Evolutionary conservation across 2,329 filamentous ascomycete species (phyloP), one percentile per base, ranked within the genome.

Genomic region (Cercospora berteroae): DNA sequence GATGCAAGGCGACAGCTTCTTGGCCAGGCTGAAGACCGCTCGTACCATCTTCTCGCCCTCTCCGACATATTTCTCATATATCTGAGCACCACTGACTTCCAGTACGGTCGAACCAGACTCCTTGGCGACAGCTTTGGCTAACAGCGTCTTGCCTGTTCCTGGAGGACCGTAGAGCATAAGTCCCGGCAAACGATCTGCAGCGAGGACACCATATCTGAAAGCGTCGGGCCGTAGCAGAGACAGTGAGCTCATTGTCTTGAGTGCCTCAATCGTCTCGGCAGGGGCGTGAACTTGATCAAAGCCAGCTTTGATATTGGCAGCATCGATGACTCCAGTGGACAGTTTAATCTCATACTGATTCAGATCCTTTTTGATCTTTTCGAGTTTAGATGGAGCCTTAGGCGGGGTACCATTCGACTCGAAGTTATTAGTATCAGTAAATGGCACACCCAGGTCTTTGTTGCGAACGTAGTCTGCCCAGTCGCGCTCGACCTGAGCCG

Each of bases 1-100:
- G 16, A 99, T 90, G 75, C 94, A 94, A 0, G 95, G 95, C 1
- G 91, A 90, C 7, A 97, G 86, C 79, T 97, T 97, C 80, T 93
- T 93, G 4, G 95, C 95, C 0, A 98, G 84, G 0, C 88, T 90
- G 80, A 99, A 99, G 48, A 98, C 89, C 0, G 94, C 94, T 62
- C 90, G 90, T 63, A 98, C 91, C 76, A 96, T 96, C 84, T 98
- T 98, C 81, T 99, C 95, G 67, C 92, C 92, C 78, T 98, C 93
- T 23, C 95, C 95, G 3, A 98, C 92, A 79, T 92, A 98, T 87
- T 96, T 98, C 78, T 97, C 92, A 79, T 97, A 96, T 73, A 99
- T 91, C 71, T 93, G 92, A 1, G 93, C 93, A 2, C 93, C 94
- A 71, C 90, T 94, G 50, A 98, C 88, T 79, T 98, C 94, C 44